Base-by-base conservation (phyloP, 2,329 filamentous ascomycete genomes). In the Ophiostoma australiae region DNA sequence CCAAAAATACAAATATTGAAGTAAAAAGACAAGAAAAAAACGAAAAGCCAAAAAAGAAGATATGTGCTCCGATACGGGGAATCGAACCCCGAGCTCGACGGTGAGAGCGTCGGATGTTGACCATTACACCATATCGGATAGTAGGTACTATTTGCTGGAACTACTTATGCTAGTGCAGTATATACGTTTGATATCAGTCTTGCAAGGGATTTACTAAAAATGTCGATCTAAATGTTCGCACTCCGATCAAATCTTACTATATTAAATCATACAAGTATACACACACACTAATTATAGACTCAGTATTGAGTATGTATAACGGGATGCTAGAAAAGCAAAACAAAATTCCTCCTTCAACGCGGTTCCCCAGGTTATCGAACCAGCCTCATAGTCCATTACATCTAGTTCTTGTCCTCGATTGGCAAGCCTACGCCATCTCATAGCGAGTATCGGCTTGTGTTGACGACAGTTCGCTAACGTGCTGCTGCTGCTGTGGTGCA, bases 121-220 rank as follows among this genome's bases (percentile, higher is more conserved):
- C 72, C 72, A 73, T 73, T 73, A 73, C 72, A 73, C 72, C 72
- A 73, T 73, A 73, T 73, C 72, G 72, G 72, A 73, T 71, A 58
- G 52, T 31, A 31, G n/a, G n/a, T 58, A 27, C 23, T 58, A 58
- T 27, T 58, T 23, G n/a, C 27, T 58, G 52, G 52, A 15, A 11
- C n/a, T 15, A 23, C 4, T 10, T 1, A 11, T 5, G 11, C n/a
- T 55, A 55, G 48, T 23, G 5, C 15, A 3, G 23, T 58, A 58
- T 27, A 58, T 58, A 58, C 1, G 17, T 4, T n/a, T 48, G 44
- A 6, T 7, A 39, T 39, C 37, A 10, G 37, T 39, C 37, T 44
- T 1, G 41, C 15, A 44, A 44, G 17, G 3, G 37, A 39, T 39
- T 7, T 8, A 39, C 37, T 10, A 37, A n/a, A n/a, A n/a, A n/a